phyloP scores from a whole-genome alignment of 495 filamentous ascomycete species.

The Podospora pseudoanserina region DNA sequence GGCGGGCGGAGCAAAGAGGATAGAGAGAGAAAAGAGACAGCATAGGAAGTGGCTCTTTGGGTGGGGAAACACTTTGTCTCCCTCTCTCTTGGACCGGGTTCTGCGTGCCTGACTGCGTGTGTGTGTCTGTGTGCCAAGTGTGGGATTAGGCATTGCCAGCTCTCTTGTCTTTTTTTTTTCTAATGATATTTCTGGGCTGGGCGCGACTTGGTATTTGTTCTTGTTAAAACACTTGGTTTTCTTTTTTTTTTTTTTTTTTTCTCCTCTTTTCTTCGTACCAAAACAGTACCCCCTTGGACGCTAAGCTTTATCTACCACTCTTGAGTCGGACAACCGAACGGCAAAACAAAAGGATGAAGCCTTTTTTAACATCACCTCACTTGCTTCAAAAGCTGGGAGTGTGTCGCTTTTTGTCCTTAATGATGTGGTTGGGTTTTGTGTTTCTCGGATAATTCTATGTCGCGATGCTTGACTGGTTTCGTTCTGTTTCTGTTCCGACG shows the following conservation, averaged over 20 bases:
- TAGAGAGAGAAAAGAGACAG: background rate
- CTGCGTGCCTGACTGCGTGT: background rate
- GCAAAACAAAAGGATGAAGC: background rate
- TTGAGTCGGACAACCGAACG: background rate
- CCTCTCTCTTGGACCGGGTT: background rate
- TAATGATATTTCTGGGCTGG: slow-evolving; percentile 21
- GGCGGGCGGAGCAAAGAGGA: background rate
- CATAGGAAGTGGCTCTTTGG: background rate
- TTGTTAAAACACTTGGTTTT: slow-evolving; percentile 7
- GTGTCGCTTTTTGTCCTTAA: background rate
- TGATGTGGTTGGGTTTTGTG: background rate
- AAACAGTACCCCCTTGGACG: background rate
- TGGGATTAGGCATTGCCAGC: slow-evolving; percentile 5
- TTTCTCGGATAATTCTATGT: background rate
- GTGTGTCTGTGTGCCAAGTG: background rate
- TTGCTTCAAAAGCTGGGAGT: background rate
- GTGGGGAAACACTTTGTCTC: background rate
- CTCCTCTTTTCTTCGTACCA: slow-evolving; percentile 1
- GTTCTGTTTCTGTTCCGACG: background rate
- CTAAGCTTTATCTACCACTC: background rate
- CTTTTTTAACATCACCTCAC: background rate
- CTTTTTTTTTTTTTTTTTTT: slow-evolving; percentile 13
- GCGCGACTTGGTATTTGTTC: slow-evolving; percentile 16
- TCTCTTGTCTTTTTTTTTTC: slow-evolving; percentile 29
- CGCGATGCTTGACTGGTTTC: background rate